Evolutionary conservation across 1,284 basidiomycete species (phyloP).

Genomic region (Thecaphora frezii): DNA sequence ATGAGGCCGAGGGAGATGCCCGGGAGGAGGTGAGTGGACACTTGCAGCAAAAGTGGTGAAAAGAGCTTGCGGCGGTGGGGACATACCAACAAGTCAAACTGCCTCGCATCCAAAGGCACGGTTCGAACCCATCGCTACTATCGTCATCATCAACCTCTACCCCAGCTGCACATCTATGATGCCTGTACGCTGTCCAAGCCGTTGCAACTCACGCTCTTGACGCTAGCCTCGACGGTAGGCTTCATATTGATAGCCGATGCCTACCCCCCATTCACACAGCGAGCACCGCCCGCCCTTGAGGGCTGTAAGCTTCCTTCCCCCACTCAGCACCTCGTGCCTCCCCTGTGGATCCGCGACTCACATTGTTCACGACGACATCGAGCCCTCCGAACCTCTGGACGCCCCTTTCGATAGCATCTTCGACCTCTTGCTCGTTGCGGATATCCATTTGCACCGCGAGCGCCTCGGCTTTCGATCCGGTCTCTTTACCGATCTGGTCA

Average conservation of each 20-base stretch:
- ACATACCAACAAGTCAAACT: too few species aligned
- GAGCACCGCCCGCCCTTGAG: too few species aligned
- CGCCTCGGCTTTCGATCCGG: conserved; percentile 18
- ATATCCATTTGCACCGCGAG: conserved; percentile 56
- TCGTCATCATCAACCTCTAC: conserved; percentile 13
- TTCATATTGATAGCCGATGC: conserved; percentile 55
- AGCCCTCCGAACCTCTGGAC: conserved; percentile 47
- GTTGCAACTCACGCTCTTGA: conserved; percentile 32
- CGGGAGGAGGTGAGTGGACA: too few species aligned
- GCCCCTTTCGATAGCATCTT: conserved; percentile 38
- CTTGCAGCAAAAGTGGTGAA: too few species aligned
- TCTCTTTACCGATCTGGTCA: conserved; percentile 21
- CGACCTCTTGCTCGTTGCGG: conserved; percentile 42
- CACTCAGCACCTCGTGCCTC: too few species aligned
- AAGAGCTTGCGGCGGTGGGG: too few species aligned
- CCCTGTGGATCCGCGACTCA: conserved; percentile 5
- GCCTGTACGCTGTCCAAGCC: neutral
- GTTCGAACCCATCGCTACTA: too few species aligned
- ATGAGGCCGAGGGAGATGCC: too few species aligned
- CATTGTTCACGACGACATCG: conserved; percentile 58
- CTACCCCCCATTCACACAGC: conserved; percentile 2
- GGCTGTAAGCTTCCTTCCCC: neutral
- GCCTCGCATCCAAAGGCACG: too few species aligned
- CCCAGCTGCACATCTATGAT: neutral
- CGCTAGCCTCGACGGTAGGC: conserved; percentile 25